These are phyloP conservation scores for Phaeosphaeria sp. DNA, from an alignment of 2,329 filamentous ascomycete genomes.

Conservation along the genomic window DNA sequence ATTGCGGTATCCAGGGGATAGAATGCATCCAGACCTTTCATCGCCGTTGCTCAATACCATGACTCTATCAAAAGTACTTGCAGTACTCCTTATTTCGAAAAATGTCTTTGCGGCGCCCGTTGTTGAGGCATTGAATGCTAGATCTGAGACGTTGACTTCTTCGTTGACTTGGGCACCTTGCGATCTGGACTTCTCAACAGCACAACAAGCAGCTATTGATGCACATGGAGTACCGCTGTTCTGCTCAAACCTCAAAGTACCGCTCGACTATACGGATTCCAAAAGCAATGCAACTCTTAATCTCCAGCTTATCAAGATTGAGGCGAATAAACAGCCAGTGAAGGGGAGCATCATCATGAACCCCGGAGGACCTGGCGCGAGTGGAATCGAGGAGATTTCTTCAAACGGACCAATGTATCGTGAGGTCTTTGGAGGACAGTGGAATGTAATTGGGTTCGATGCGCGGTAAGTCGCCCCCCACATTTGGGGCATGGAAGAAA, in stretches of 20 bases:
- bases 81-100: not conserved
- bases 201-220: not conserved
- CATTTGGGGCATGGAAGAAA: not conserved
- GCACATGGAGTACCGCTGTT: not conserved
- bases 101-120: not conserved
- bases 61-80: not conserved
- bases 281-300: not conserved
- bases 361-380: not conserved
- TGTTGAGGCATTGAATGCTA: not conserved
- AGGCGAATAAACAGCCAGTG: not conserved
- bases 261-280: not conserved
- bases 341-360: not conserved
- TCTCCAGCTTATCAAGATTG: not conserved
- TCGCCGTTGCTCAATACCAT: not conserved
- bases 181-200: not conserved
- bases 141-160: too few relatives aligned
- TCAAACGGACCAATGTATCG: not conserved
- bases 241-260: not conserved
- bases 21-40: not conserved
- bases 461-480: not conserved
- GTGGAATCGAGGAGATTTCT: not conserved
- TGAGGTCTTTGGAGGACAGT: not conserved
- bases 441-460: not conserved
- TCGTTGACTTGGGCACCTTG: not conserved
- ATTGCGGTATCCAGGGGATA: not conserved